Base-by-base conservation (phyloP, 169 alveolate genomes). In the Toxoplasma gondii region DNA sequence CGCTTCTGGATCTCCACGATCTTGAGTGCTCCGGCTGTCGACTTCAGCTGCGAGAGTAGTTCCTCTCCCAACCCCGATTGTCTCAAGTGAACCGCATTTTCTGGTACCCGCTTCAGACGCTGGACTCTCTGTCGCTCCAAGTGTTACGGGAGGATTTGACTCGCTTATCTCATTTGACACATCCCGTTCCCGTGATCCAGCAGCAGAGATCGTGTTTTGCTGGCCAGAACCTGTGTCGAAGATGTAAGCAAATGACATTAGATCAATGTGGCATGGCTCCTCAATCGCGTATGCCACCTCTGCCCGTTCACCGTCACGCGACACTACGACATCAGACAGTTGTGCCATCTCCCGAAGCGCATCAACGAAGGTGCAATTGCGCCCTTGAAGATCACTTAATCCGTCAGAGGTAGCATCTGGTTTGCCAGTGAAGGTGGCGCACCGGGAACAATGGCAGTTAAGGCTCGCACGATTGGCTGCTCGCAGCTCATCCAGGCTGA, bases 401-500 rank as follows among this genome's bases (percentile, higher is more conserved):
- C 39, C 41, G n/a, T 36, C 67, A 41, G 69, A 45, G 24, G 34
- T 29, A 19, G 67, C 24, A 29, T 41, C 38, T 45, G 67, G 53
- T 36, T 39, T 7, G 43, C 17, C 53, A 36, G 2, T 41, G 38
- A 29, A n/a, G 39, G n/a, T 5, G 7, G 38, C 19, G 49, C 90
- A 43, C 69, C 67, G 49, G n/a, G 90, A 49, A n/a, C 90, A 39
- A 29, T 17, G 34, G 69, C 54, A 39, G 69, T 45, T 24, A 29
- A 82, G 31, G 22, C 69, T 24, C 31, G 36, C 90, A 24, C 67
- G 38, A 45, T 41, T 82, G 43, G 67, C 67, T 5, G n/a, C 22
- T 41, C 90, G 90, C 4, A 82, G 90, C 90, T 82, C 90, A 19
- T 82, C 90, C 31, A 82, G 10, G 67, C 49, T 31, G 67, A 82